A percentile compares a stretch with the other conserved stretches of the same genome.
Conservation (phyloP, 208 protist genomes). For the Phytomonas sp. region DNA sequence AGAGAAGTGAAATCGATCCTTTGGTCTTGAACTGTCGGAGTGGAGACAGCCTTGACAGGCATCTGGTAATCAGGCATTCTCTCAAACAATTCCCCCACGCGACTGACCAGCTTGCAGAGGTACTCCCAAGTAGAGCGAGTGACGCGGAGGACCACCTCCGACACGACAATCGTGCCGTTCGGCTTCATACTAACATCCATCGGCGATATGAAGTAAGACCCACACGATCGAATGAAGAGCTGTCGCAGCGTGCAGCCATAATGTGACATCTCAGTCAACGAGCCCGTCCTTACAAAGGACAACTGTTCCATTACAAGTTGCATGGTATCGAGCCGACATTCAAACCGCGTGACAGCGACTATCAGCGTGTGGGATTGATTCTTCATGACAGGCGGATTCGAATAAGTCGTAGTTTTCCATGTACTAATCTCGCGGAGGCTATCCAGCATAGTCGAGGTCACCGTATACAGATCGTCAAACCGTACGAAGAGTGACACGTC, state of each 20-base stretch:
- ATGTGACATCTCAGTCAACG: constrained; percentile 12
- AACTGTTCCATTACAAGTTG: constrained; percentile 17
- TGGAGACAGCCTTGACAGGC: too few relatives aligned
- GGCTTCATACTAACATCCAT: constrained; percentile 23
- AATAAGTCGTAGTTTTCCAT: too few relatives aligned
- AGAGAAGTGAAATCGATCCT: too few relatives aligned
- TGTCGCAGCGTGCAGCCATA: constrained; percentile 30
- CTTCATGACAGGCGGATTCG: too few relatives aligned
- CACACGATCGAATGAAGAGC: constrained; percentile 18
- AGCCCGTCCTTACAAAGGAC: constrained; percentile 18
- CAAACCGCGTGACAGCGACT: constrained; percentile 11
- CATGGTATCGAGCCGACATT: constrained; percentile 15
- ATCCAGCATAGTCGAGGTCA: too few relatives aligned
- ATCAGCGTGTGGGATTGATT: constrained; percentile 8
- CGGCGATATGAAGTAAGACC: constrained; percentile 19
- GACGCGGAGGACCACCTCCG: constrained; percentile 20
- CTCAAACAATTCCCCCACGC: too few relatives aligned
- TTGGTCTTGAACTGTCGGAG: too few relatives aligned
- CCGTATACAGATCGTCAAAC: too few relatives aligned
- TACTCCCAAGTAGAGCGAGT: constrained; percentile 18
- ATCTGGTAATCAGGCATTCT: too few relatives aligned
- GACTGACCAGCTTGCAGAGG: too few relatives aligned
- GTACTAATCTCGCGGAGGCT: too few relatives aligned
- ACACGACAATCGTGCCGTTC: constrained; percentile 19
- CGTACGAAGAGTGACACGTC: too few relatives aligned